A percentile compares a stretch with the other conserved stretches of the same genome.
phyloP scores from a whole-genome alignment of 768 basidiomycete genomes.

The Phylloporus rhodoxanthus region DNA sequence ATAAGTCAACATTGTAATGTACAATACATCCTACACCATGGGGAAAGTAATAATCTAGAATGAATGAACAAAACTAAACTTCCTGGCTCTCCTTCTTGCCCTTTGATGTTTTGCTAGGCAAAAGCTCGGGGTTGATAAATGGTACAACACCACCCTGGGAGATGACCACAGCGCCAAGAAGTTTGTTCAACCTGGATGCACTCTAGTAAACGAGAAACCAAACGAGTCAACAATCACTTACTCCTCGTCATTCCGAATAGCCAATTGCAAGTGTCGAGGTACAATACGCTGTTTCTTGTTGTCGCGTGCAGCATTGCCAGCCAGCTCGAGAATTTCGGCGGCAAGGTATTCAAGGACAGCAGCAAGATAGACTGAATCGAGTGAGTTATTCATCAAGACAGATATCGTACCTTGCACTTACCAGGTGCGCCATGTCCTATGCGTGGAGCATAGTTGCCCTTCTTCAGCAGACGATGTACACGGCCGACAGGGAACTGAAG shows the following conservation, averaged over 20 bases:
- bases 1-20: conserved; percentile 29
- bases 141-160: conserved; percentile 59
- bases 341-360: conserved; percentile 58
- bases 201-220: not conserved
- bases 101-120: conserved; percentile 48
- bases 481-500: conserved; percentile 53
- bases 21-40: conserved; percentile 28
- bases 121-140: conserved; percentile 45
- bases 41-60: conserved; percentile 14
- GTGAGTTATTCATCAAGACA: not conserved
- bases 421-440: conserved; percentile 51
- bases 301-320: conserved; percentile 50
- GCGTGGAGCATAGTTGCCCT: conserved; percentile 53
- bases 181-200: conserved; percentile 31
- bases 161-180: conserved; percentile 47
- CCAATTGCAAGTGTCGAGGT: conserved; percentile 59
- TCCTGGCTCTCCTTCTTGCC: conserved; percentile 50
- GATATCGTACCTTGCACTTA: conserved; percentile 8
- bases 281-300: conserved; percentile 61
- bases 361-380: conserved; percentile 45
- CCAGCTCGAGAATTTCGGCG: conserved; percentile 59
- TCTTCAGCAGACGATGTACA: conserved; percentile 55
- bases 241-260: conserved; percentile 60
- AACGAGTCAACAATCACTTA: conserved; percentile 5
- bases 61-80: conserved; percentile 27